Evolutionary conservation across 306 rosid species (phyloP), one percentile per base, ranked within the genome.

Genomic region (Pterocarpus santalinus): DNA sequence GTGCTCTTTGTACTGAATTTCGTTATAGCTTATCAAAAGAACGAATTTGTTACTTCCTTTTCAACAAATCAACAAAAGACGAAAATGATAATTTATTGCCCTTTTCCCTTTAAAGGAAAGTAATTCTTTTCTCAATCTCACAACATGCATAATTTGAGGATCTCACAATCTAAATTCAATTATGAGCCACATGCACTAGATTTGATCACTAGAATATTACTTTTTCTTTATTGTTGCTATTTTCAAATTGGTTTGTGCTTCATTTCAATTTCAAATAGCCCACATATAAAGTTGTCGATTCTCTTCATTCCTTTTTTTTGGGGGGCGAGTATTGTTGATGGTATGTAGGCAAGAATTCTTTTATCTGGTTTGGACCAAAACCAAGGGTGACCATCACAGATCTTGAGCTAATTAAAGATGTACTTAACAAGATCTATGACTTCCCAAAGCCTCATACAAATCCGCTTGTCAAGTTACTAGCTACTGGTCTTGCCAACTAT

Each of bases 341-440:
- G 2, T 34, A 36, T 61, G 56, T 44, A 80, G 83, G 83, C 0
- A 71, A 79, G 3, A 61, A 46, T 60, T 70, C 64, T 47, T 71
- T 71, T 71, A 36, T 71, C 1, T 80, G 78, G 83, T 49, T 61
- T 36, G 83, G 83, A 71, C 52, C 83, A 49, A 28, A 0, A 10
- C 83, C 83, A 35, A 79, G 71, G 52, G 77, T 79, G 53, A 79
- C 7, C 14, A 6, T 79, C 8, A 32, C 44, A 7, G 70, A 79
- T 43, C 83, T 77, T 2, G 83, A 79, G 33, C 35, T 13, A 62
- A 75, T 75, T 5, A 75, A 75, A 62, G 80, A 62, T 14, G 36
- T 44, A 32, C 1, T 62, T 0, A 62, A 75, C 36, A 75, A 46
- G 58, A 46, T 16, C 1, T 0, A 62, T 32, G 60, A 62, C 49